Conservation (phyloP, 345 rosid genomes). For the Orychophragmus violaceus region DNA sequence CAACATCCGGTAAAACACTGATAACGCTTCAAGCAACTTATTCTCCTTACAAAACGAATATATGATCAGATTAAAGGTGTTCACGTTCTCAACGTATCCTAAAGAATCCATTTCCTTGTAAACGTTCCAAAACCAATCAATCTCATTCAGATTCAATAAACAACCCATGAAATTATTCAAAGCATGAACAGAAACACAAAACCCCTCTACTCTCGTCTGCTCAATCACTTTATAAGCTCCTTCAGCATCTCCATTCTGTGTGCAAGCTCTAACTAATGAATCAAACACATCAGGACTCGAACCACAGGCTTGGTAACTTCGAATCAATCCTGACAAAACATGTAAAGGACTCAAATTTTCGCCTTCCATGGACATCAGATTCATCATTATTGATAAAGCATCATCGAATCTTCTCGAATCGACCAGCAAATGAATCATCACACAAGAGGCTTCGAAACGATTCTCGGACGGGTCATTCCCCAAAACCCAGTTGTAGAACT, state of each 20-base stretch:
- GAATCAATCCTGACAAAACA: conserved; percentile 43
- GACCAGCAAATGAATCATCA: conserved; percentile 49
- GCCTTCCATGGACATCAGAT: conserved; percentile 36
- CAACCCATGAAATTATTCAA: conserved; percentile 63
- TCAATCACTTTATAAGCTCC: conserved; percentile 51
- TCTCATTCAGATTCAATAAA: conserved; percentile 51
- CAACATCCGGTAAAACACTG: conserved; percentile 50
- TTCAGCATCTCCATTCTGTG: conserved; percentile 35
- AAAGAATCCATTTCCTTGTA: conserved; percentile 43
- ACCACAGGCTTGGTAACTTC: conserved; percentile 32
- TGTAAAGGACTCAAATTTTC: conserved; percentile 36
- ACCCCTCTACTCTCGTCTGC: conserved; percentile 35
- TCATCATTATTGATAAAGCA: conserved; percentile 38
- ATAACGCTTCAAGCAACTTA: conserved; percentile 42
- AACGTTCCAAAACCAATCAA: conserved; percentile 46
- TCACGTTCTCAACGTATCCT: conserved; percentile 53
- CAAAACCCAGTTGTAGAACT: conserved; percentile 51
- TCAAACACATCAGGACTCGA: conserved; percentile 53
- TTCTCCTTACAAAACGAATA: conserved; percentile 54
- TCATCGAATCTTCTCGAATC: conserved; percentile 43
- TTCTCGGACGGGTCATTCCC: conserved; percentile 15
- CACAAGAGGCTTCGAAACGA: conserved; percentile 40
- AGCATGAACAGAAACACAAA: conserved; percentile 47
- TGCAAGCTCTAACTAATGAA: conserved; percentile 60
- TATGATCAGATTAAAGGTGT: conserved; percentile 56